A percentile compares a stretch with the other conserved stretches of the same genome.
Conservation (phyloP, 208 protist genomes). For the Herpetomonas tarakana region DNA sequence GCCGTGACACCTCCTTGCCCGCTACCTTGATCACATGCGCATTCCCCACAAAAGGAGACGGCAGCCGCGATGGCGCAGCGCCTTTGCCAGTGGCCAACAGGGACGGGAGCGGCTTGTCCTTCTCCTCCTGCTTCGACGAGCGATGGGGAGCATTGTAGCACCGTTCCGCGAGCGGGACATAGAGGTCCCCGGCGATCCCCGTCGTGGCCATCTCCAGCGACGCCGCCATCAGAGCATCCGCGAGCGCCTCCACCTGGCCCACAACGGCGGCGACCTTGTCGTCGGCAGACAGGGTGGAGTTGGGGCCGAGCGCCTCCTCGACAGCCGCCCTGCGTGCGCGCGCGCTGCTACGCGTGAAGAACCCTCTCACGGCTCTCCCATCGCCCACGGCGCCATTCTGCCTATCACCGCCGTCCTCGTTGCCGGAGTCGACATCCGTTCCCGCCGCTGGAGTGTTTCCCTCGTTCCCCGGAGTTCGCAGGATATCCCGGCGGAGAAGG, state of each 20-base stretch:
- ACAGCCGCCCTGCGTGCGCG: background rate
- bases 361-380: too few relatives aligned
- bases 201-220: background rate
- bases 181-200: background rate
- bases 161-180: background rate
- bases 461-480: too few relatives aligned
- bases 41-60: background rate
- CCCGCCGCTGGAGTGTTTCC: too few relatives aligned
- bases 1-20: background rate
- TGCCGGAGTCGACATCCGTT: constrained; percentile 1
- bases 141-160: constrained; percentile 1
- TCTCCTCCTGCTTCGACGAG: background rate
- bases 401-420: background rate
- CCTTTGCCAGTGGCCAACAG: background rate
- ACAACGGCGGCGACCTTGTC: background rate
- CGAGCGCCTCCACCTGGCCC: background rate
- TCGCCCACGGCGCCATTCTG: too few relatives aligned
- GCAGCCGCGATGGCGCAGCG: background rate
- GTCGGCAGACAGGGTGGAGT: background rate
- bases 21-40: background rate
- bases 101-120: background rate
- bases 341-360: background rate
- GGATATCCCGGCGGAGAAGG: constrained; percentile 14
- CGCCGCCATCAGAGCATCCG: background rate
- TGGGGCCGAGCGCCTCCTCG: background rate